Conservation (phyloP, 23 red algal genomes). For the Gracilaria vermiculophylla region DNA sequence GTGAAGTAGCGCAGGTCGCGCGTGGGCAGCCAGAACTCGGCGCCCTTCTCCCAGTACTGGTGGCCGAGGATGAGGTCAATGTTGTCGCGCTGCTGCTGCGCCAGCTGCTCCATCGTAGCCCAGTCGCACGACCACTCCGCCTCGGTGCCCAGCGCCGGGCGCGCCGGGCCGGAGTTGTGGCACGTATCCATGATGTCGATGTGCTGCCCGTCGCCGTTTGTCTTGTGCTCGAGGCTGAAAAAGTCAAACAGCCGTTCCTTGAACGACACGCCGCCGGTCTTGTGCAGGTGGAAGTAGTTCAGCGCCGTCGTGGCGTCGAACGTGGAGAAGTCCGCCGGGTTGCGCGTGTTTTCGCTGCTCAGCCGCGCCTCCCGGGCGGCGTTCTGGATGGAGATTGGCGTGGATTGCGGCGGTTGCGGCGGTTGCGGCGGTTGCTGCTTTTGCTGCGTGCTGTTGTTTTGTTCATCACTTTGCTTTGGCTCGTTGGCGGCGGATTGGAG, state of each 20-base stretch:
- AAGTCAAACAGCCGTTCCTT: constrained; percentile 53
- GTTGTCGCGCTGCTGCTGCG: neutral
- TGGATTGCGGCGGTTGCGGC: too few relatives aligned
- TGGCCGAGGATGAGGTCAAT: constrained; percentile 68
- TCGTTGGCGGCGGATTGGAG: neutral
- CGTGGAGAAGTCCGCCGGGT: neutral
- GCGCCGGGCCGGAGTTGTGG: constrained; percentile 7
- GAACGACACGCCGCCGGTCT: constrained; percentile 68
- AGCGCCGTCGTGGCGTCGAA: constrained; percentile 11
- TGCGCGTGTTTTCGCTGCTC: neutral
- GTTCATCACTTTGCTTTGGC: too few relatives aligned
- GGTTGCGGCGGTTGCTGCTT: neutral
- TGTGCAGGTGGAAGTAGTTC: constrained; percentile 77
- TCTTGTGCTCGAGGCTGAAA: constrained; percentile 8
- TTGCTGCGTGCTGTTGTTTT: neutral
- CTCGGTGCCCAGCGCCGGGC: neutral
- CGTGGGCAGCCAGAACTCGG: constrained; percentile 22
- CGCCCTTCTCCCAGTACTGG: constrained; percentile 58
- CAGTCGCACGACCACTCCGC: constrained; percentile 51
- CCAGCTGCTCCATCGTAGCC: neutral
- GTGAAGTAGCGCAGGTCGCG: constrained; percentile 60
- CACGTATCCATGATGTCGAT: constrained; percentile 47
- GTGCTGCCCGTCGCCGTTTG: neutral
- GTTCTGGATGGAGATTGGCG: neutral
- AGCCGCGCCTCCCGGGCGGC: neutral